Base-by-base conservation (phyloP, 129 eudicot species). In the Kitagawia praeruptora region DNA sequence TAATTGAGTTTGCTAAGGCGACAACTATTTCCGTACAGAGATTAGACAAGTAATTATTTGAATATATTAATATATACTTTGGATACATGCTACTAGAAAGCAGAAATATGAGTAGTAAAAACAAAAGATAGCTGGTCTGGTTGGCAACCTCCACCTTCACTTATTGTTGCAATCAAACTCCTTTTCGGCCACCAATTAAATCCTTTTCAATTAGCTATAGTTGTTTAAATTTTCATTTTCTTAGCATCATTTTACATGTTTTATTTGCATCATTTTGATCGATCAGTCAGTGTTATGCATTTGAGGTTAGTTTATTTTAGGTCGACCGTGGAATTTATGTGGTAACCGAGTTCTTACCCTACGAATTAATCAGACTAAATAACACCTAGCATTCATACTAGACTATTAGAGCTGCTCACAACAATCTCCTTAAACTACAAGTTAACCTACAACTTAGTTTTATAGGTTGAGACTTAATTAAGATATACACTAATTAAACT, bases 1-100 rank as follows among this genome's bases (percentile, higher is more conserved):
- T 61, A 61, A 61, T 61, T 61, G 69, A 61, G 69, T 61, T 61
- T 61, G 69, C 69, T n/a, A n/a, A 25, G 69, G 15, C 69, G 69
- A 25, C 69, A 61, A 61, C 34, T n/a, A 61, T 61, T 23, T 25
- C 69, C 69, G 69, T 61, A 61, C 69, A 9, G 0, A n/a, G 69
- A 9, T n/a, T n/a, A 8, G 69, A 61, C 67, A 58, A 25, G 16
- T 25, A 25, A 61, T 61, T 34, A 34, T 2, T n/a, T n/a, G 69
- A 61, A 61, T 61, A 61, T 8, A 23, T 53, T 21, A 34, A 2
- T 34, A 1, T 23, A 21, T 21, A 7, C n/a, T 23, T 7, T 56
- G 11, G 28, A 56, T 21, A 56, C 28, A 51, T 51, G 23, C 56
- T 49, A 14, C 54, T 5, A 2, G 9, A 58, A 58, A 58, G 67